These are phyloP conservation scores for Chrysanthemum lavandulifolium DNA, from an alignment of 129 eudicot species.

Conservation along the genomic window DNA sequence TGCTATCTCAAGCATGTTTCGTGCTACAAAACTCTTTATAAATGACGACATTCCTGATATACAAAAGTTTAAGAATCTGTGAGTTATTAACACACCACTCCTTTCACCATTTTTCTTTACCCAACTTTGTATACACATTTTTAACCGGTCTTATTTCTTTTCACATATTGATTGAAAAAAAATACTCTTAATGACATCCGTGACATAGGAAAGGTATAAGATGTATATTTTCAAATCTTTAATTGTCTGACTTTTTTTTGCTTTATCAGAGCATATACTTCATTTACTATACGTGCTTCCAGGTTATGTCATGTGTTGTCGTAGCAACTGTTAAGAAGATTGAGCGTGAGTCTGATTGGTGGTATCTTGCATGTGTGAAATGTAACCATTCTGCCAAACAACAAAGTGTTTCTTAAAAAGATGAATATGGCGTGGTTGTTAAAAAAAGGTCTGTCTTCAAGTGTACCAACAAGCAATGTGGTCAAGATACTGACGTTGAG, in stretches of 20 bases:
- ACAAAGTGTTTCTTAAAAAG: background rate
- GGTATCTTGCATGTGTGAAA: background rate
- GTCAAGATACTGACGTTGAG: background rate
- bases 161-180: background rate
- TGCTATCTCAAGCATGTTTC: background rate
- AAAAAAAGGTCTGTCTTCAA: background rate
- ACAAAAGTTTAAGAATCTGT: background rate
- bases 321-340: background rate
- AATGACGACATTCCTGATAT: background rate
- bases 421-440: background rate
- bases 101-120: background rate
- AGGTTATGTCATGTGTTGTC: background rate
- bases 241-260: no score
- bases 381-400: background rate
- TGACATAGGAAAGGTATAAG: background rate
- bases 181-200: no score
- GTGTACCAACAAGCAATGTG: background rate
- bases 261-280: no score
- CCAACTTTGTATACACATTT: no score
- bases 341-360: background rate
- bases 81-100: background rate
- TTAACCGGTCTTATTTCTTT: no score
- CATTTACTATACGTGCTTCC: no score
- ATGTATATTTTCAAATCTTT: background rate
- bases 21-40: background rate